Evolutionary conservation across 495 filamentous ascomycete species (phyloP).

Genomic region (Immersiella caudata): DNA sequence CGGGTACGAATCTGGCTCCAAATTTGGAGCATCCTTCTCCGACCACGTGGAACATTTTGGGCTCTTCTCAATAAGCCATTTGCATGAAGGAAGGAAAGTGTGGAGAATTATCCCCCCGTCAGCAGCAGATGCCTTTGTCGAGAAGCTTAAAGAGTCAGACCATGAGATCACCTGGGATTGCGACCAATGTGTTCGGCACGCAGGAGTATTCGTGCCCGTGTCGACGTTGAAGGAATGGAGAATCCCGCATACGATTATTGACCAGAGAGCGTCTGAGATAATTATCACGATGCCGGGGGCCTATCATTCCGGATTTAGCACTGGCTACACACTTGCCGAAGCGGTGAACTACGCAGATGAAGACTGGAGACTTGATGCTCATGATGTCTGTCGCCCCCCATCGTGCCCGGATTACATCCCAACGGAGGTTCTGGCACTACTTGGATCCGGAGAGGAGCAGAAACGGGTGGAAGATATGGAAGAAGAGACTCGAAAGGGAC

Average conservation of each 20-base stretch:
- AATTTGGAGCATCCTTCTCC: conserved; percentile 24
- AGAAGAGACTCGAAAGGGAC: conserved; percentile 9
- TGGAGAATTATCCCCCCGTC: conserved; percentile 27
- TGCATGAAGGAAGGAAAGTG: conserved; percentile 22
- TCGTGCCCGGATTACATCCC: conserved; percentile 10
- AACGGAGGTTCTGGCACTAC: conserved; percentile 8
- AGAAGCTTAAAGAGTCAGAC: conserved; percentile 29
- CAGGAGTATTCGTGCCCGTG: conserved; percentile 19
- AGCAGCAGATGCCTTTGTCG: conserved; percentile 47
- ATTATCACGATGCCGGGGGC: conserved; percentile 45
- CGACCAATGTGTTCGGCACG: conserved; percentile 24
- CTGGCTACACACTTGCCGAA: conserved; percentile 54
- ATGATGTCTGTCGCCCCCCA: conserved; percentile 11
- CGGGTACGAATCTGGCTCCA: conserved; percentile 23
- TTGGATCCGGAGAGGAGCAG: conserved; percentile 18
- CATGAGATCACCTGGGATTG: conserved; percentile 9
- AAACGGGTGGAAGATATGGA: conserved; percentile 12
- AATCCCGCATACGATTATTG: conserved; percentile 37
- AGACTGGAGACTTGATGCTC: conserved; percentile 21
- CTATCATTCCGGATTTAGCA: conserved; percentile 43
- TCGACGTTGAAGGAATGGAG: conserved; percentile 19
- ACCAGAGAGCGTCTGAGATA: conserved; percentile 52
- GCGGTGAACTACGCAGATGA: conserved; percentile 49
- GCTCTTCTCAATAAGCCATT: conserved; percentile 22
- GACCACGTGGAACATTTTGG: conserved; percentile 23